phyloP scores from a whole-genome alignment of 1,139 yeast genomes.

The Barnettozyma hawaiiensis region DNA sequence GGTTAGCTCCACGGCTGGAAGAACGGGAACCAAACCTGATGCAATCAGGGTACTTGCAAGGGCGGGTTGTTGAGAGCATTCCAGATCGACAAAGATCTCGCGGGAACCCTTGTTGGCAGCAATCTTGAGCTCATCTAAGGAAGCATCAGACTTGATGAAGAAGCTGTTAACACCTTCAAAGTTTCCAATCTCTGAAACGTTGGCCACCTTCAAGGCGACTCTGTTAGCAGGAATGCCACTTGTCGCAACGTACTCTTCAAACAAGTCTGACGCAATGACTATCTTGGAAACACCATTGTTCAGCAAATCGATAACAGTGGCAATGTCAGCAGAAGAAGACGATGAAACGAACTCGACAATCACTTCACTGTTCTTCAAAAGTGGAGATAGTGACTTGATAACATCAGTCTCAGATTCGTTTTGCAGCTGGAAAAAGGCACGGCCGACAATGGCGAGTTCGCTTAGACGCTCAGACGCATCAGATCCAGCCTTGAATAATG shows the following conservation, averaged over 20 bases:
- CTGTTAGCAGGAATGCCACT: slow-evolving; percentile 51
- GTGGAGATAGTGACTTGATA: slow-evolving; percentile 9
- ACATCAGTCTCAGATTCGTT: slow-evolving; percentile 15
- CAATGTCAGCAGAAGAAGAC: slow-evolving; percentile 37
- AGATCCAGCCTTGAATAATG: slow-evolving; percentile 15
- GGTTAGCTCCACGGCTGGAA: slow-evolving; percentile 39
- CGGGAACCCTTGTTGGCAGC: slow-evolving; percentile 39
- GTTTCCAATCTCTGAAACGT: slow-evolving; percentile 11
- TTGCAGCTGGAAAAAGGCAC: slow-evolving; percentile 16
- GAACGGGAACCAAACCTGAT: slow-evolving; percentile 46
- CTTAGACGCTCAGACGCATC: slow-evolving; percentile 9
- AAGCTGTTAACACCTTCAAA: slow-evolving; percentile 20
- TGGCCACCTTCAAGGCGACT: slow-evolving; percentile 17
- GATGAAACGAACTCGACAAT: slow-evolving; percentile 15
- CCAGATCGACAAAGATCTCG: slow-evolving; percentile 33
- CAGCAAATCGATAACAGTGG: slow-evolving; percentile 48
- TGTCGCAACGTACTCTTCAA: slow-evolving; percentile 33
- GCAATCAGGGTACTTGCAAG: slow-evolving; percentile 26
- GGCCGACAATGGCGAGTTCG: slow-evolving; percentile 22
- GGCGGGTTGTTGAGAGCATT: slow-evolving; percentile 14
- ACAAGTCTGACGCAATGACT: slow-evolving; percentile 37
- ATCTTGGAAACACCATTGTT: slow-evolving; percentile 62
- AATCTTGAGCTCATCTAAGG: slow-evolving; percentile 23
- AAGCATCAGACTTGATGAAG: slow-evolving; percentile 23
- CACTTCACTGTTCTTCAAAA: slow-evolving; percentile 11